phyloP scores from a whole-genome alignment of 2,329 filamentous ascomycete genomes.

The Westerdykella sp. region DNA sequence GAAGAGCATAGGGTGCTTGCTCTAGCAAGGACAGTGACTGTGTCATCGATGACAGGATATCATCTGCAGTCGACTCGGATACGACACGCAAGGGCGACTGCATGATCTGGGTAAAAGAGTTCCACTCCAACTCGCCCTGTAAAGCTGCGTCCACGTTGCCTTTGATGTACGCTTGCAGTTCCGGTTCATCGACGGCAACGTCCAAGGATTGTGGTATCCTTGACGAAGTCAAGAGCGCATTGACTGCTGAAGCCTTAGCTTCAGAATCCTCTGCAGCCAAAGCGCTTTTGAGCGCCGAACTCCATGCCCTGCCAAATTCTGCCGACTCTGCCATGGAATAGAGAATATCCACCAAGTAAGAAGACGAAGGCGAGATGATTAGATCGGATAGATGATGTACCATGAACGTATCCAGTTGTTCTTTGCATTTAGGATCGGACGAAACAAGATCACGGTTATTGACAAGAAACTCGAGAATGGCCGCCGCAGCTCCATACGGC shows the following conservation, averaged over 20 bases:
- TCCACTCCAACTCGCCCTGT: conserved; percentile 31
- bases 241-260: conserved; percentile 22
- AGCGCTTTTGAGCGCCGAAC: conserved; percentile 21
- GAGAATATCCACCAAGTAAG: conserved; percentile 60
- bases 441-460: conserved; percentile 39
- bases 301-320: conserved; percentile 29
- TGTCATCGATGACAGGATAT: conserved; percentile 35
- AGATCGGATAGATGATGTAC: conserved; percentile 52
- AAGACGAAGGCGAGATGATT: conserved; percentile 61
- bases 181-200: conserved; percentile 28
- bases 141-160: conserved; percentile 25
- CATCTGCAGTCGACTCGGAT: conserved; percentile 32
- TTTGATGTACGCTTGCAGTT: conserved; percentile 34
- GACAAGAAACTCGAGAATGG: conserved; percentile 49
- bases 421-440: conserved; percentile 39
- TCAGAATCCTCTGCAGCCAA: conserved; percentile 24
- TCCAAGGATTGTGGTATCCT: conserved; percentile 32
- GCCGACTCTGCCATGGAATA: conserved; percentile 40
- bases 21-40: conserved; percentile 34
- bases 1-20: conserved; percentile 31
- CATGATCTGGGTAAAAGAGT: conserved; percentile 32
- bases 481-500: conserved; percentile 58
- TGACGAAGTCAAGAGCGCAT: conserved; percentile 30
- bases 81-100: conserved; percentile 30
- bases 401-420: conserved; percentile 43